These are phyloP conservation scores for Chernovozyma aurita DNA, from an alignment of 1,139 yeast species.

Conservation along the genomic window DNA sequence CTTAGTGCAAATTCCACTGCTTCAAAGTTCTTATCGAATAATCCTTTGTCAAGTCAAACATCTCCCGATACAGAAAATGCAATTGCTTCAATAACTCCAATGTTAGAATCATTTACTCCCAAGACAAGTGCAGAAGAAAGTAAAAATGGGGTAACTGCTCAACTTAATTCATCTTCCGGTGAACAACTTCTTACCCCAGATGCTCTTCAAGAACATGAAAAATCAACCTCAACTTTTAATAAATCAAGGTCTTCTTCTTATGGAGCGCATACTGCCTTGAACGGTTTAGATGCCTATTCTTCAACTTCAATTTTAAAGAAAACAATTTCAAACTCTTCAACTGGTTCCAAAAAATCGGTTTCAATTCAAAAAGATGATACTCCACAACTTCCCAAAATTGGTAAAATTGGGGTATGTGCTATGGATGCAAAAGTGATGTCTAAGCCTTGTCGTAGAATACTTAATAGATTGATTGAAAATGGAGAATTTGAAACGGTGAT, in stretches of 20 bases:
- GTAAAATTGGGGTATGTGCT: slow-evolving; percentile 97
- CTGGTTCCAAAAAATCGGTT: slow-evolving; percentile 39
- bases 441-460: slow-evolving; percentile 90
- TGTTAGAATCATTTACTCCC: slow-evolving; percentile 66
- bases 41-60: background rate
- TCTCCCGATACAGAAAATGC: slow-evolving; percentile 49
- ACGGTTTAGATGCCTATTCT: slow-evolving; percentile 7
- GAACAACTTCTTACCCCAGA: slow-evolving; percentile 6
- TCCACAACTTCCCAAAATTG: slow-evolving; percentile 66
- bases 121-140: slow-evolving; percentile 62
- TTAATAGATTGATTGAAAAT: slow-evolving; percentile 81
- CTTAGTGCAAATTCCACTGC: slow-evolving; percentile 5
- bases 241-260: slow-evolving; percentile 9
- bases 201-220: slow-evolving; percentile 8
- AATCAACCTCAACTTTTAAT: slow-evolving; percentile 1
- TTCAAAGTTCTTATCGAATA: background rate
- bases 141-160: slow-evolving; percentile 14
- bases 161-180: background rate
- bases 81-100: slow-evolving; percentile 76
- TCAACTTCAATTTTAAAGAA: slow-evolving; percentile 23
- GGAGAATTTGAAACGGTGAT: slow-evolving; percentile 97
- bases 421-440: slow-evolving; percentile 97
- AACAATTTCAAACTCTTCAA: slow-evolving; percentile 36
- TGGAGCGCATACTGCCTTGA: slow-evolving; percentile 10
- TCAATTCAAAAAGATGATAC: slow-evolving; percentile 42